Evolutionary conservation across 768 basidiomycete genomes (phyloP), one percentile per base, ranked within the genome.

Genomic region (Exidia glandulosa): DNA sequence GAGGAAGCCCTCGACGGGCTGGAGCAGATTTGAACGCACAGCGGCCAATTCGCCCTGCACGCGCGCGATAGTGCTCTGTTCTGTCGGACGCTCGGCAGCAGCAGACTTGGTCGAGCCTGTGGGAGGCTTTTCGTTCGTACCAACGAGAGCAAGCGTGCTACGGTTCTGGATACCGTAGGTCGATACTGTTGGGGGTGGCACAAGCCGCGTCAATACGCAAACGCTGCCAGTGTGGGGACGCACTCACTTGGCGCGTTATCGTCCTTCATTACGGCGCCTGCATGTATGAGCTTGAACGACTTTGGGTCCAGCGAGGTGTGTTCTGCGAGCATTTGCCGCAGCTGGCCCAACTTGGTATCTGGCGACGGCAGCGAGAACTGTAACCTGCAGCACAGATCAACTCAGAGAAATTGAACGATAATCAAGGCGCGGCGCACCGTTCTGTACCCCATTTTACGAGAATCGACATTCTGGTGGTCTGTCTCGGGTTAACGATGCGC

Each of bases 201-300:
- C 30, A 5, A 54, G 50, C 25, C 19, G 30, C 41, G 50, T 54
- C 34, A 59, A 56, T 25, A 50, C 56, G 25, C 60, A 32, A 31
- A 36, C 33, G 60, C 54, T 37, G 57, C 25, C 30, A 32, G 48
- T 32, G 54, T 16, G 57, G n/a, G 36, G 57, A 33, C 31, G 34
- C 69, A 80, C 74, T 64, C 63, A 88, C 85, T 73, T 52, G 85
- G 80, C 7, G 82, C 80, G 60, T 74, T 69, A 69, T 93, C 85
- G 69, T 95, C 91, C 65, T 86, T 87, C 81, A 97, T 87, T 71
- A 96, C 81, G 1, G 90, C 93, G 37, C 95, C 95, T 52, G 87
- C 83, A 74, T 88, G 86, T 63, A 98, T 84, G 67, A 98, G 80
- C 70, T 93, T 91, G 79, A 96, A 90, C 31, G 81, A 80, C 63